Conservation (phyloP, 805 yeast species). For the Sugiyamaella chiloensis region DNA sequence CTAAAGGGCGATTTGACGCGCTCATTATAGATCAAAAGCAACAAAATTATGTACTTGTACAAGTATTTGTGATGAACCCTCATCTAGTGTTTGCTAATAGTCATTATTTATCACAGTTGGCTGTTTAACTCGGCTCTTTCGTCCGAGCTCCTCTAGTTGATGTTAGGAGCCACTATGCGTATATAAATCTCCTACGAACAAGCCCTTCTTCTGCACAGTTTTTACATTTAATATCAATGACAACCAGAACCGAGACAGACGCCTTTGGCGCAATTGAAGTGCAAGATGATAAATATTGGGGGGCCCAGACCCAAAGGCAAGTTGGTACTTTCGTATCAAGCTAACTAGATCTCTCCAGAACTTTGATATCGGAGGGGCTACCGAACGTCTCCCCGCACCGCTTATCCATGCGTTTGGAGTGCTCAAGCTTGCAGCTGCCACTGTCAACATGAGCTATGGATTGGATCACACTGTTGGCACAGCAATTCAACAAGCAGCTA, state of each 20-base stretch:
- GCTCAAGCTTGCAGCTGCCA: constrained; percentile 91
- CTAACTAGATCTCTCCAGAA: constrained; percentile 71
- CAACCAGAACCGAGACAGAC: constrained; percentile 76
- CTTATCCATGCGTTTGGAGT: constrained; percentile 89
- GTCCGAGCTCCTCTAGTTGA: too few relatives aligned
- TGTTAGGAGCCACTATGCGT: too few relatives aligned
- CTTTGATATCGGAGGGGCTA: constrained; percentile 92
- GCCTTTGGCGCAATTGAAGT: constrained; percentile 97
- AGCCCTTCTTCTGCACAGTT: neutral
- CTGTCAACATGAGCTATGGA: constrained; percentile 80
- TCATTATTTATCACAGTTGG: too few relatives aligned
- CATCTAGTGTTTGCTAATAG: too few relatives aligned
- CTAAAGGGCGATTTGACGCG: too few relatives aligned
- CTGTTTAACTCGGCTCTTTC: too few relatives aligned
- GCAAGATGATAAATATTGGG: constrained; percentile 85
- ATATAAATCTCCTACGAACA: too few relatives aligned
- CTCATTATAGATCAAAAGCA: too few relatives aligned
- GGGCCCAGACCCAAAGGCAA: constrained; percentile 79
- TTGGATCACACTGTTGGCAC: constrained; percentile 78
- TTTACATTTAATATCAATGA: constrained; percentile 11
- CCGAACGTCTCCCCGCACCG: constrained; percentile 90
- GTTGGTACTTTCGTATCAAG: neutral
- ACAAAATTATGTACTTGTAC: too few relatives aligned
- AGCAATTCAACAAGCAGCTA: constrained; percentile 91
- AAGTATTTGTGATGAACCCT: too few relatives aligned